Conservation (phyloP, 129 eudicot genomes). For the Ambrosia artemisiifolia region DNA sequence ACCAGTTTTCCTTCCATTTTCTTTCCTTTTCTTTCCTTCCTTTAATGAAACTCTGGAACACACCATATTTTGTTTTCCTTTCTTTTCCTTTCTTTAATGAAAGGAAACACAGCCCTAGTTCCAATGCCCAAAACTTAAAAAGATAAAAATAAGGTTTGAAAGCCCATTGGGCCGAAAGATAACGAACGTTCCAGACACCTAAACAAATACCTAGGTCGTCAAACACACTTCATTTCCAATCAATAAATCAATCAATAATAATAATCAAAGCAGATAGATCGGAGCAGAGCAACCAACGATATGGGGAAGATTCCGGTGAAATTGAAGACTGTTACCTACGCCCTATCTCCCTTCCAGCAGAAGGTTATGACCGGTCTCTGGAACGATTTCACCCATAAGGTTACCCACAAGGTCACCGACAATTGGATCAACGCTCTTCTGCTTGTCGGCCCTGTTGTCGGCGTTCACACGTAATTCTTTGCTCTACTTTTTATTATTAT, state of each 20-base stretch:
- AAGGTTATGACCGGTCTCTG: slow-evolving; percentile 91
- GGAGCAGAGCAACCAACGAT: slow-evolving; percentile 20
- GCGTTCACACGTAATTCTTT: slow-evolving; percentile 51
- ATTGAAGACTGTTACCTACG: slow-evolving; percentile 73
- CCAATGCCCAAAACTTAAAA: too few species aligned
- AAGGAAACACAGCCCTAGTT: too few species aligned
- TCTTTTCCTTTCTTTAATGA: too few species aligned
- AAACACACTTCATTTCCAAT: not conserved
- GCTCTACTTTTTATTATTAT: not conserved
- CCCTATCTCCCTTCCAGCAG: slow-evolving; percentile 88
- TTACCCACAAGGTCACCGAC: slow-evolving; percentile 72
- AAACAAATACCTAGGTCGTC: slow-evolving; percentile 1
- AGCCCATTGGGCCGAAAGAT: not conserved
- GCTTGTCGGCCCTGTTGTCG: slow-evolving; percentile 64
- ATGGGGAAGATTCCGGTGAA: slow-evolving; percentile 74
- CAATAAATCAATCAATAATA: not conserved
- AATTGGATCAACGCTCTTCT: slow-evolving; percentile 72
- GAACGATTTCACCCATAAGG: slow-evolving; percentile 61
- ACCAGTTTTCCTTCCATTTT: too few species aligned
- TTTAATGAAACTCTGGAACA: too few species aligned
- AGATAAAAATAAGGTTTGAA: too few species aligned
- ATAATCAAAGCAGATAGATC: not conserved
- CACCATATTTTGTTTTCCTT: too few species aligned
- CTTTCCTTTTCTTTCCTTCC: too few species aligned
- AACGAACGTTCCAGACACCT: slow-evolving; percentile 9